A percentile compares a stretch with the other conserved stretches of the same genome.
Conservation (phyloP, 805 yeast genomes). For the Lachancea thermotolerans region DNA sequence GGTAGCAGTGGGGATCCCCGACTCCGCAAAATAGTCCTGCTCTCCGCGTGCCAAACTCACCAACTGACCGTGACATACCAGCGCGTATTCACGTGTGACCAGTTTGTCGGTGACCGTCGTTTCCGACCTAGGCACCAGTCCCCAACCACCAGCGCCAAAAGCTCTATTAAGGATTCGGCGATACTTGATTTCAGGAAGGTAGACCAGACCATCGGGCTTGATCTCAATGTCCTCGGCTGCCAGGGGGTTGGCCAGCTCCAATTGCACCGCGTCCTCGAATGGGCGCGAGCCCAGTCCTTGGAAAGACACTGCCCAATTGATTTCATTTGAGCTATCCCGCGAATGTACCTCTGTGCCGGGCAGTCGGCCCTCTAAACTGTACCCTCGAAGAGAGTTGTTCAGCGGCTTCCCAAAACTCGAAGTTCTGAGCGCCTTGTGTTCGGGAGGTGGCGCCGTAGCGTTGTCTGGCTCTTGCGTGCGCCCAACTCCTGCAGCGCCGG, state of each 20-base stretch:
- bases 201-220: conserved; percentile 90
- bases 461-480: not conserved
- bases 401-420: not conserved
- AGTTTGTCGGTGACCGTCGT: conserved; percentile 66
- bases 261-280: conserved; percentile 54
- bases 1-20: conserved; percentile 87
- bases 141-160: conserved; percentile 99
- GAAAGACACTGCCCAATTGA: conserved; percentile 82
- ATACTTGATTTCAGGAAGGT: conserved; percentile 92
- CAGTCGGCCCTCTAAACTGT: not conserved
- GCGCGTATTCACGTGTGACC: conserved; percentile 84
- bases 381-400: not conserved
- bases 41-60: conserved; percentile 94
- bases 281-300: conserved; percentile 80
- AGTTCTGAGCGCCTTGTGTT: not conserved
- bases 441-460: not conserved
- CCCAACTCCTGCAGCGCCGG: not conserved
- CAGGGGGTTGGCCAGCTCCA: conserved; percentile 56
- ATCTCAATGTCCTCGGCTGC: conserved; percentile 75
- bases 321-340: conserved; percentile 2
- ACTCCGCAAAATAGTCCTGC: conserved; percentile 82
- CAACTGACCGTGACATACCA: conserved; percentile 79
- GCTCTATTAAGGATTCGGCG: conserved; percentile 82
- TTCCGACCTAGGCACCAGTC: conserved; percentile 87
- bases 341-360: too few species aligned